Conservation (phyloP, 176 grass and related monocot species). For the Puccinellia tenuiflora region DNA sequence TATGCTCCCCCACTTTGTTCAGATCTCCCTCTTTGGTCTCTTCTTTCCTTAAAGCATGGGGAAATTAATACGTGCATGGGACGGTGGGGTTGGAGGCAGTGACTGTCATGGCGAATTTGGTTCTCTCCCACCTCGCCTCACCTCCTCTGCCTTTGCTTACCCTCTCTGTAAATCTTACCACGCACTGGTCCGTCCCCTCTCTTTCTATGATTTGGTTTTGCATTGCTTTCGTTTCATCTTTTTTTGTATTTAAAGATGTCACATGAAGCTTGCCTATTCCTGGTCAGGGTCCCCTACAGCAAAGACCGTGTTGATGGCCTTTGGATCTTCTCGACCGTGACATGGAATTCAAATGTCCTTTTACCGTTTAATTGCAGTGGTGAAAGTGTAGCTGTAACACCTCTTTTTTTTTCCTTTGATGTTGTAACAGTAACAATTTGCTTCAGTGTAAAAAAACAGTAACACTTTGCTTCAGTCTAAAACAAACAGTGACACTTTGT, state of each 20-base stretch:
- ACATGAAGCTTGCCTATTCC: conserved; percentile 33
- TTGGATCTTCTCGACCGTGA: conserved; percentile 30
- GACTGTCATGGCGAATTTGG: conserved; percentile 33
- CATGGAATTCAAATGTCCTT: conserved; percentile 17
- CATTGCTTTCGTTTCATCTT: conserved; percentile 22
- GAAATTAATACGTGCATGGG: conserved; percentile 39
- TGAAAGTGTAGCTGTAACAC: not conserved
- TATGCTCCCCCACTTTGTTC: conserved; percentile 44
- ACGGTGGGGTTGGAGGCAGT: conserved; percentile 49
- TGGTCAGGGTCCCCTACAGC: conserved; percentile 5
- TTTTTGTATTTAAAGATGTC: conserved; percentile 37
- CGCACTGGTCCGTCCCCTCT: not conserved
- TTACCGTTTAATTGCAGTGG: not conserved
- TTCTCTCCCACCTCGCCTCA: not conserved
- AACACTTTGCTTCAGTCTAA: too few relatives aligned
- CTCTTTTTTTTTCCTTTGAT: not conserved
- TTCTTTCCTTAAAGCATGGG: conserved; percentile 60
- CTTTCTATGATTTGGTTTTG: conserved; percentile 24
- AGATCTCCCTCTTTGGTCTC: conserved; percentile 48
- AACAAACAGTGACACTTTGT: not conserved
- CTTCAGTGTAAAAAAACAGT: too few relatives aligned
- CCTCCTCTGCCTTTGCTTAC: conserved; percentile 19
- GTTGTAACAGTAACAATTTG: too few relatives aligned
- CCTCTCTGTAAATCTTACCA: conserved; percentile 20
- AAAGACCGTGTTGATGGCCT: conserved; percentile 4